These are phyloP conservation scores for Neofusicoccum sp. DNA, from an alignment of 2,329 filamentous ascomycete genomes.

Conservation along the genomic window DNA sequence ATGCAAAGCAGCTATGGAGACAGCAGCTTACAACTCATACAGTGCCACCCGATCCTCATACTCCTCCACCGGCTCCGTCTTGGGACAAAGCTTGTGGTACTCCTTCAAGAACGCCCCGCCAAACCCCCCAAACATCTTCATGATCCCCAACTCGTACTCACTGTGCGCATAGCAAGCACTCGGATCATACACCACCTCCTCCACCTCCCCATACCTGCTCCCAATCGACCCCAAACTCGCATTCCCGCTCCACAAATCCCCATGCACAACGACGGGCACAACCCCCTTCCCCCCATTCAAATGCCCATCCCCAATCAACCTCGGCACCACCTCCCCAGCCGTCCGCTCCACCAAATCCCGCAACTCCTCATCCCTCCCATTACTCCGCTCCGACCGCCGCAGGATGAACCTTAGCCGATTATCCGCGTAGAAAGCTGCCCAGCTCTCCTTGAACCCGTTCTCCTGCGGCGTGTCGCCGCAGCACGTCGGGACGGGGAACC, in stretches of 20 bases:
- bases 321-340: slow-evolving; percentile 68
- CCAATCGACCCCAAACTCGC: slow-evolving; percentile 66
- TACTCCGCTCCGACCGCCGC: slow-evolving; percentile 55
- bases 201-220: slow-evolving; percentile 54
- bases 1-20: too few relatives aligned
- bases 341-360: slow-evolving; percentile 65
- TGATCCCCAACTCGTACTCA: slow-evolving; percentile 91
- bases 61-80: slow-evolving; percentile 77
- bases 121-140: slow-evolving; percentile 96
- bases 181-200: slow-evolving; percentile 83
- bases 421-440: slow-evolving; percentile 85
- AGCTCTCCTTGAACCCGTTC: slow-evolving; percentile 71
- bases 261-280: slow-evolving; percentile 81
- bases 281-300: slow-evolving; percentile 64
- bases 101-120: slow-evolving; percentile 70
- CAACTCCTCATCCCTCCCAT: slow-evolving; percentile 68
- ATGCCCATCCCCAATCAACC: slow-evolving; percentile 70
- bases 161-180: slow-evolving; percentile 81
- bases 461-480: slow-evolving; percentile 84
- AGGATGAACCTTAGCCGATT: slow-evolving; percentile 71
- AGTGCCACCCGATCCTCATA: slow-evolving; percentile 80
- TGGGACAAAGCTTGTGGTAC: slow-evolving; percentile 75
- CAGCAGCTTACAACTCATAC: slow-evolving; percentile 73
- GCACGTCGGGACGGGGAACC: slow-evolving; percentile 82
- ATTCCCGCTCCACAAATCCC: slow-evolving; percentile 94